Evolutionary conservation across 176 grass and related monocot species (phyloP), one percentile per base, ranked within the genome.

Genomic region (Saccharum officinarum): DNA sequence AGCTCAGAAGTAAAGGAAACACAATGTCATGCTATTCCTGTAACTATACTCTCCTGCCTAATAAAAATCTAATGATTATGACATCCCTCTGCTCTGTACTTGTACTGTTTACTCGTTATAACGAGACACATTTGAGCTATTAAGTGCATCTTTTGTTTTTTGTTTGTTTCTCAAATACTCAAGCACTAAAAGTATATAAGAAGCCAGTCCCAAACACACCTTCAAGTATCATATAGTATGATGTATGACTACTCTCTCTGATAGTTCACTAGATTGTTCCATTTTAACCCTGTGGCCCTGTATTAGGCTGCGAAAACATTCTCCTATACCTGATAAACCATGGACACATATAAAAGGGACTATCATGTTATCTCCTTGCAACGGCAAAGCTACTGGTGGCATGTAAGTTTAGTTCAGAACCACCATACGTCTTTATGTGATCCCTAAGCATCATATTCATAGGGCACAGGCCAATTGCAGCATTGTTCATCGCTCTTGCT

Each of bases 331-430:
- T 38, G 14, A 50, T 80, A 44, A 30, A 71, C 76, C 20, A 33
- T 46, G 18, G 39, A 6, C n/a, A 11, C 37, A 47, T 69, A 47
- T 52, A 52, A 52, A 52, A 52, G 15, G 49, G 16, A 18, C 49
- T 52, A 17, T 46, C 52, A 55, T 55, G 52, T 55, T 55, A 4
- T 7, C 23, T 50, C 71, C 45, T 74, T 49, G 15, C 8, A 15
- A 30, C 22, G 3, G 23, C 3, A 44, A 25, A 65, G 45, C 73
- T 50, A 54, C 1, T 20, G 49, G 10, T 60, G 18, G 26, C 80
- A 38, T 77, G 80, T 50, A 20, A 28, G 72, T 78, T 39, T 71
- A 77, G 41, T 25, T 80, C 8, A 67, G 16, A 83, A 87, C 33
- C 69, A 26, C 72, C 73, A 68, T 50, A 42, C 23, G 22, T 52